phyloP scores from a whole-genome alignment of 257 asterid species.

The Jaltomata sinuosa region DNA sequence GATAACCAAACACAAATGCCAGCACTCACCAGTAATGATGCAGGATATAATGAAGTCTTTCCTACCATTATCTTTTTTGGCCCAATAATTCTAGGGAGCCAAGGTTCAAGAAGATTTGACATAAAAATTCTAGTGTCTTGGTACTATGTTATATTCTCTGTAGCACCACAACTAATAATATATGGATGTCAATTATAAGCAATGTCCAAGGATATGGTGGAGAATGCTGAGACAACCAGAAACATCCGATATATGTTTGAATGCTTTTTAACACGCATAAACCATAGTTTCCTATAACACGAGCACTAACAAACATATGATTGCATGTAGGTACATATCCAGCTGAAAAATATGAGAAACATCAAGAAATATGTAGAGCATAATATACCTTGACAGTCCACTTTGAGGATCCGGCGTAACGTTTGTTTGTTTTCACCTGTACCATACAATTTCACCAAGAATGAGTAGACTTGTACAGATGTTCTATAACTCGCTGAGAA shows the following conservation, averaged over 20 bases:
- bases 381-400: slow-evolving; percentile 95
- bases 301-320: background rate
- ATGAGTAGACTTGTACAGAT: background rate
- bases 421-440: slow-evolving; percentile 82
- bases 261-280: background rate
- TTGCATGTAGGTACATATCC: background rate
- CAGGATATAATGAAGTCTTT: background rate
- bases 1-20: background rate
- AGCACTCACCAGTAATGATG: background rate
- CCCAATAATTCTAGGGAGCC: background rate
- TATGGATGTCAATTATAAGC: background rate
- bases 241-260: background rate
- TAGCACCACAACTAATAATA: background rate
- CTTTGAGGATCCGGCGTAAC: slow-evolving; percentile 76
- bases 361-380: background rate
- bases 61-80: background rate
- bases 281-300: background rate
- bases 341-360: background rate
- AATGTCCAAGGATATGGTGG: background rate
- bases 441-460: background rate
- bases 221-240: background rate
- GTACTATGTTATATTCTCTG: background rate
- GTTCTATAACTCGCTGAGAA: background rate
- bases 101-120: background rate
- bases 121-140: background rate